These are phyloP conservation scores for Ensete ventricosum DNA, from an alignment of 176 grass and related monocot genomes.

Conservation along the genomic window DNA sequence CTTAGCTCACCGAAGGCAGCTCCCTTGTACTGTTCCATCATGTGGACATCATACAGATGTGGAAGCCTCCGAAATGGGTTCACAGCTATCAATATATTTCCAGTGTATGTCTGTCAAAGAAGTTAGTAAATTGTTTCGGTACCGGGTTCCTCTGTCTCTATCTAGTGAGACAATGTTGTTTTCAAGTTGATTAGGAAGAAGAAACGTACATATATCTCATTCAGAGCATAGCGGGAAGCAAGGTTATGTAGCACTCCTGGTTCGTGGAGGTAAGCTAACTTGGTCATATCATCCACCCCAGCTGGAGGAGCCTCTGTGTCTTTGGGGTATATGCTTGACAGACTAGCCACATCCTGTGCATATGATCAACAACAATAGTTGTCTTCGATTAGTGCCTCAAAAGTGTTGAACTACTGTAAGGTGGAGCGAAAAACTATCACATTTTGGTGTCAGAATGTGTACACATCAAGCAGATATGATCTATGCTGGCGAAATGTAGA, in stretches of 20 bases:
- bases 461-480: too few relatives aligned
- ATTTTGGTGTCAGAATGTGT: too few relatives aligned
- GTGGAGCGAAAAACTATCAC: too few relatives aligned
- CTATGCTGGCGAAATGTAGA: too few relatives aligned
- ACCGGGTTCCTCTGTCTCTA: not conserved
- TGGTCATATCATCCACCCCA: constrained; percentile 97
- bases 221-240: constrained; percentile 47
- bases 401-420: too few relatives aligned
- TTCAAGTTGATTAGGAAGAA: not conserved
- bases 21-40: constrained; percentile 98
- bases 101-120: constrained; percentile 68
- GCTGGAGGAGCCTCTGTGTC: constrained; percentile 72
- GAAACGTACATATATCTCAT: constrained; percentile 83
- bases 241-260: constrained; percentile 79
- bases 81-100: constrained; percentile 94
- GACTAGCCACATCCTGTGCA: constrained; percentile 48
- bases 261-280: constrained; percentile 90
- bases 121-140: constrained; percentile 1
- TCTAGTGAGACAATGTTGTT: not conserved
- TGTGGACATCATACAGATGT: constrained; percentile 79
- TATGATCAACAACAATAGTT: not conserved
- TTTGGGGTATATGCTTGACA: constrained; percentile 74
- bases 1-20: constrained; percentile 80
- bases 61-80: constrained; percentile 82
- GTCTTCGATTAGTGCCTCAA: too few relatives aligned